These are phyloP conservation scores for Globisporangium camurandrum DNA, from an alignment of 352 stramenopile genomes.

Conservation along the genomic window DNA sequence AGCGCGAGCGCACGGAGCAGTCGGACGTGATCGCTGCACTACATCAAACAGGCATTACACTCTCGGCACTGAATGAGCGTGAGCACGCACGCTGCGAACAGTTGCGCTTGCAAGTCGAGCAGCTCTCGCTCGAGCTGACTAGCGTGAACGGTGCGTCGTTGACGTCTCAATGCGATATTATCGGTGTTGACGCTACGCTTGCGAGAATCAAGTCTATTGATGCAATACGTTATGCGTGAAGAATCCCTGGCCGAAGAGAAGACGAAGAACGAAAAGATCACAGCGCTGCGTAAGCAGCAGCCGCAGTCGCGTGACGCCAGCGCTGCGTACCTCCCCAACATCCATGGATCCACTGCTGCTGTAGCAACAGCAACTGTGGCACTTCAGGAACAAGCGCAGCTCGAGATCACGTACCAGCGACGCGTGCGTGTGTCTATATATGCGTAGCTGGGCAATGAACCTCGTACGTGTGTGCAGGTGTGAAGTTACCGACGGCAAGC, in stretches of 20 bases:
- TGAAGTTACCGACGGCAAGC: no score
- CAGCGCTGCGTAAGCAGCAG: constrained; percentile 18
- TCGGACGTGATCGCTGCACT: constrained; percentile 19
- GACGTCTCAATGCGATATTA: not conserved
- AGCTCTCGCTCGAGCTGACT: constrained; percentile 21
- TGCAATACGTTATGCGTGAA: no score
- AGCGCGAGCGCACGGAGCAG: constrained; percentile 23
- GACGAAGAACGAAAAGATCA: constrained; percentile 38
- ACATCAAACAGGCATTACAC: constrained; percentile 38
- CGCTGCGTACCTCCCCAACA: constrained; percentile 31
- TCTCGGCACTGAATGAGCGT: constrained; percentile 34
- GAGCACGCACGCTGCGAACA: constrained; percentile 38
- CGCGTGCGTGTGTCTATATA: constrained; percentile 24
- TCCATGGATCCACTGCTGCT: constrained; percentile 15
- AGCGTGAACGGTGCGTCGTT: constrained; percentile 25
- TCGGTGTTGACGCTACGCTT: not conserved
- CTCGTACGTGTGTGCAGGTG: no score
- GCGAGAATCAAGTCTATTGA: no score
- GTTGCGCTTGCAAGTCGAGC: constrained; percentile 27
- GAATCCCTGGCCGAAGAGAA: constrained; percentile 40
- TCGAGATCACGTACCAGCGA: constrained; percentile 59
- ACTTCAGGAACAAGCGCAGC: constrained; percentile 62
- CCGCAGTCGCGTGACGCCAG: constrained; percentile 12
- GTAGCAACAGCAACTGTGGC: constrained; percentile 21
- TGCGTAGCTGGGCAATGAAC: not conserved